Conservation (phyloP, 441 rosid genomes). For the Metrosideros polymorpha region DNA sequence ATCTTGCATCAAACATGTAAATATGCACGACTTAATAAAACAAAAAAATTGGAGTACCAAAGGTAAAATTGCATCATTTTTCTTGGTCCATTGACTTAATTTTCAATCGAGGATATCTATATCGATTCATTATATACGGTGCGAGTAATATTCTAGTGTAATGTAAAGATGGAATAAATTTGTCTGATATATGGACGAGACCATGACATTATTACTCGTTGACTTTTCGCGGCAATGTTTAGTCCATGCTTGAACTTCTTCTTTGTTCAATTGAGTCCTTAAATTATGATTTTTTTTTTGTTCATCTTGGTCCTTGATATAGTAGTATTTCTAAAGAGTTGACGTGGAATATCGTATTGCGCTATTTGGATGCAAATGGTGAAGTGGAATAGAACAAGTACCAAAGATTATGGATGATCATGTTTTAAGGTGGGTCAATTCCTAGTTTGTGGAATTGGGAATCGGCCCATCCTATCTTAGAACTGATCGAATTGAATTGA, state of each 20-base stretch:
- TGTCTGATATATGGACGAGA: neutral
- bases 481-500: no score
- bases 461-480: no score
- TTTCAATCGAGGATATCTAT: neutral
- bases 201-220: fast-evolving
- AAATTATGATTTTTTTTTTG: neutral
- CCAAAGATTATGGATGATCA: no score
- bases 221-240: neutral
- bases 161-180: neutral
- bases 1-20: fast-evolving
- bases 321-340: neutral
- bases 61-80: neutral
- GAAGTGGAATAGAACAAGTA: neutral
- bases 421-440: no score
- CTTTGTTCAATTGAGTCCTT: neutral
- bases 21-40: fast-evolving
- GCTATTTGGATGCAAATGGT: neutral
- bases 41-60: neutral
- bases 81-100: neutral
- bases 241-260: neutral
- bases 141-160: neutral
- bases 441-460: no score
- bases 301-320: neutral
- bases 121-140: neutral
- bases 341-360: fast-evolving